A percentile compares a stretch with the other conserved stretches of the same genome.
Evolutionary conservation across 2,329 filamentous ascomycete species (phyloP).

Genomic region (Saccharata proteae): DNA sequence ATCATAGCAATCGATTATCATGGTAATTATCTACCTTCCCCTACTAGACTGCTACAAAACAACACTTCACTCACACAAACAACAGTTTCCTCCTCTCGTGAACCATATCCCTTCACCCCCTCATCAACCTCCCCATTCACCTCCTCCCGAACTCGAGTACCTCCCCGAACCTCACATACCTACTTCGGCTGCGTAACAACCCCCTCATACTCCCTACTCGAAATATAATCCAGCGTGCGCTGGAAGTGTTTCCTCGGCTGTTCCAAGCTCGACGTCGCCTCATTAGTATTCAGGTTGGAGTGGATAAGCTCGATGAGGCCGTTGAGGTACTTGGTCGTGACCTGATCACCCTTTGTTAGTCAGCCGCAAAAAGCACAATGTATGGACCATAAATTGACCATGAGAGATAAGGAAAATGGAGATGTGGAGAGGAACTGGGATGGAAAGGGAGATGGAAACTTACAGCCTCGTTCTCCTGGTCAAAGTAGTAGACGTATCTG

Average conservation of each 20-base stretch:
- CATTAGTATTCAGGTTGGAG: slow-evolving; percentile 80
- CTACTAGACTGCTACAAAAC: no score
- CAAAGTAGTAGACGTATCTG: slow-evolving; percentile 98
- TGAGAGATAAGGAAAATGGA: not conserved
- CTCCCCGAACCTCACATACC: no score
- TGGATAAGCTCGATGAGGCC: slow-evolving; percentile 97
- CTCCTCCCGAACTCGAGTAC: no score
- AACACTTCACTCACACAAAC: no score
- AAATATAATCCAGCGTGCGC: slow-evolving; percentile 88
- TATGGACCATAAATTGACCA: not conserved
- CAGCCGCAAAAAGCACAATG: slow-evolving; percentile 1
- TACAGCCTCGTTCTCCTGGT: slow-evolving; percentile 94
- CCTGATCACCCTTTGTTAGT: slow-evolving; percentile 28
- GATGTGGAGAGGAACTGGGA: not conserved
- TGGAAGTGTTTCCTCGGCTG: slow-evolving; percentile 89
- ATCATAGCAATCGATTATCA: no score
- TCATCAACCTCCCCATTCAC: no score
- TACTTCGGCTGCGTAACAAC: slow-evolving; percentile 58
- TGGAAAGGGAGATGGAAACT: slow-evolving; percentile 21
- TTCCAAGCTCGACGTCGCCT: slow-evolving; percentile 72
- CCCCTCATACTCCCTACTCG: slow-evolving; percentile 82
- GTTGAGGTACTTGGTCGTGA: slow-evolving; percentile 96
- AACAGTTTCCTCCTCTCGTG: no score
- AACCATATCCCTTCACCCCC: no score
- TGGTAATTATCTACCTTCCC: no score